Base-by-base conservation (phyloP, 2,329 filamentous ascomycete genomes). In the Colletotrichum camelliae region DNA sequence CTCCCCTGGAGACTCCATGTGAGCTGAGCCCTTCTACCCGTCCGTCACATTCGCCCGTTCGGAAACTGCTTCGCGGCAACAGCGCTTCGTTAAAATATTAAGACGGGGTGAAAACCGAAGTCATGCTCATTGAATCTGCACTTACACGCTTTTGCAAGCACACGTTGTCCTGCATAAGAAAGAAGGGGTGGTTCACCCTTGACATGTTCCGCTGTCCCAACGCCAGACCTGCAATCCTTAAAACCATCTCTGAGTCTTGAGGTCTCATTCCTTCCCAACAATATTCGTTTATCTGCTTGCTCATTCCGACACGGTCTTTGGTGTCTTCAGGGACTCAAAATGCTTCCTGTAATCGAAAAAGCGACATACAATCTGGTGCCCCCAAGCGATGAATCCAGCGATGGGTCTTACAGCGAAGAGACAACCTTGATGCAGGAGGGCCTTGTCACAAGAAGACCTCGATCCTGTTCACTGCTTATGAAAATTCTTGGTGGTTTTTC, bases 41-140 rank as follows among this genome's bases (percentile, higher is more conserved):
- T 43, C n/a, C 0, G 39, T n/a, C 39, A n/a, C 9, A 1, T 43
- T n/a, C 4, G 0, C 18, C 18, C 39, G 0, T 6, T n/a, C 10
- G 4, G 5, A 27, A 4, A 27, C n/a, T 43, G 39, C 39, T 8
- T 16, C 18, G 18, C 39, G 18, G 39, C 9, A 43, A 43, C 8
- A 43, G 39, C 39, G 39, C 18, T 43, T 43, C 39, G 2, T 43
- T 9, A 18, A 43, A 10, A 6, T 0, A n/a, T 43, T 5, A n/a
- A 5, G 0, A 43, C 39, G 0, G 39, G 18, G 0, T 10, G 39
- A 43, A 43, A n/a, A n/a, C 4, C 18, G n/a, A n/a, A 0, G 39
- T 18, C 39, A 43, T 43, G 18, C 18, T 43, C 9, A 18, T 43
- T 0, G 39, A 18, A 43, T 43, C 18, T 43, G 18, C 39, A 43